Evolutionary conservation across 495 filamentous ascomycete species (phyloP).

Genomic region (Penicillium cataractarum): DNA sequence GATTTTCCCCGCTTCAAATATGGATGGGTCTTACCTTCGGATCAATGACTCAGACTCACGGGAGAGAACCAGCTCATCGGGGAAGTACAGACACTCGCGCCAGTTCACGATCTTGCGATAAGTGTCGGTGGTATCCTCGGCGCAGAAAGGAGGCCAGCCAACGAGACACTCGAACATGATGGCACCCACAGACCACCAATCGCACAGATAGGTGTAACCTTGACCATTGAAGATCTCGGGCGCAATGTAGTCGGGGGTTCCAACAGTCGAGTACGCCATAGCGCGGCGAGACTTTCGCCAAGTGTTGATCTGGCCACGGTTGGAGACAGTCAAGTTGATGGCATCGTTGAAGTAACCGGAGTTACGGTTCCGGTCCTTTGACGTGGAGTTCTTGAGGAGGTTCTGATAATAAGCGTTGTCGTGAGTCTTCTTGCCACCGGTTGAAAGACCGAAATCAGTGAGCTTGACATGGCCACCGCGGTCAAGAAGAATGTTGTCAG

Average conservation of each 20-base stretch:
- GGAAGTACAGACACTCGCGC: slow-evolving; percentile 94
- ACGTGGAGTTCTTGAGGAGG: slow-evolving; percentile 83
- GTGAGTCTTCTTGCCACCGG: slow-evolving; percentile 95
- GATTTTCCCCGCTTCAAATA: not conserved
- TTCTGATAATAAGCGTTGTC: slow-evolving; percentile 98
- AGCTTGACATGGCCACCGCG: slow-evolving; percentile 96
- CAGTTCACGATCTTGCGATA: slow-evolving; percentile 99
- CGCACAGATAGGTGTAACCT: slow-evolving; percentile 93
- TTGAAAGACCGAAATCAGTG: slow-evolving; percentile 97
- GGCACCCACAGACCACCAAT: slow-evolving; percentile 98
- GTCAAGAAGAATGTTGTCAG: slow-evolving; percentile 97
- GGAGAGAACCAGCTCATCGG: slow-evolving; percentile 88
- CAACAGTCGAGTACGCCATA: slow-evolving; percentile 98
- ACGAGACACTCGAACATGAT: slow-evolving; percentile 99
- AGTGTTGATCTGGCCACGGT: slow-evolving; percentile 94
- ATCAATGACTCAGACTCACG: slow-evolving; percentile 86
- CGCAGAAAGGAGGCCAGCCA: slow-evolving; percentile 98
- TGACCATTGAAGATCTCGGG: slow-evolving; percentile 97
- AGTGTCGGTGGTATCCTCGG: slow-evolving; percentile 94
- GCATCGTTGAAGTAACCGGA: slow-evolving; percentile 91
- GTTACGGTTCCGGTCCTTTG: slow-evolving; percentile 69
- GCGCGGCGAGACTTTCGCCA: slow-evolving; percentile 94
- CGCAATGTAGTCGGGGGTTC: slow-evolving; percentile 98
- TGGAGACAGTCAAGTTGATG: slow-evolving; percentile 97
- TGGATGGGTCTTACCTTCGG: slow-evolving; percentile 60